Conservation (phyloP, 768 basidiomycete species). For the Amanita pallidorosea region DNA sequence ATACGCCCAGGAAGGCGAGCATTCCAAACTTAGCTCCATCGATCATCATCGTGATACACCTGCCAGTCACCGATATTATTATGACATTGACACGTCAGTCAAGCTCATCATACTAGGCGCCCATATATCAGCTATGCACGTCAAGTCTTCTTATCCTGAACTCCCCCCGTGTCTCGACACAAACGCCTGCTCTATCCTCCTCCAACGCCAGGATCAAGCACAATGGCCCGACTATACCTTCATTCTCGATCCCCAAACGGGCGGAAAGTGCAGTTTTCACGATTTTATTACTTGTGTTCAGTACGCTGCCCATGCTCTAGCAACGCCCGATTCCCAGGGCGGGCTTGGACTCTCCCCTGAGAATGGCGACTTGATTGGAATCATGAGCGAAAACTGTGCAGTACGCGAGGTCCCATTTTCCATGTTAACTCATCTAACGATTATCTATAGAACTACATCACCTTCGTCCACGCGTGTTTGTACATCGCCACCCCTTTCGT, state of each 20-base stretch:
- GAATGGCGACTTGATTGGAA: constrained; percentile 51
- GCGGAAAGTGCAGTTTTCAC: constrained; percentile 29
- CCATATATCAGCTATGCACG: constrained; percentile 33
- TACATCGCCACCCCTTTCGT: constrained; percentile 21
- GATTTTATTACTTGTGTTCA: constrained; percentile 41
- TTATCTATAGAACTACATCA: constrained; percentile 21
- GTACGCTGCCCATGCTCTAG: constrained; percentile 48
- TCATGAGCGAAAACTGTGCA: constrained; percentile 59
- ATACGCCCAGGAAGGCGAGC: too few relatives aligned
- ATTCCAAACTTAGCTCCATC: too few relatives aligned
- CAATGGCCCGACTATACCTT: constrained; percentile 45
- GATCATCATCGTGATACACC: too few relatives aligned
- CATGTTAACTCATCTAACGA: background rate
- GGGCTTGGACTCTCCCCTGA: constrained; percentile 42
- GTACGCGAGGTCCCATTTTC: constrained; percentile 24
- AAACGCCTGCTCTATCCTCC: constrained; percentile 46
- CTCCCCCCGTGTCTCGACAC: constrained; percentile 34
- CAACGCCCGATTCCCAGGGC: constrained; percentile 30
- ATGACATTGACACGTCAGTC: background rate
- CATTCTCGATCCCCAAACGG: constrained; percentile 46
- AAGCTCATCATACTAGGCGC: background rate
- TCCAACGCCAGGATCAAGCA: constrained; percentile 44
- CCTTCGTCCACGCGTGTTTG: constrained; percentile 21
- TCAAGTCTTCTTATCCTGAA: constrained; percentile 49
- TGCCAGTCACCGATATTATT: too few relatives aligned